Evolutionary conservation across 2,329 filamentous ascomycete species (phyloP).

Genomic region (Zymoseptoria tritici): DNA sequence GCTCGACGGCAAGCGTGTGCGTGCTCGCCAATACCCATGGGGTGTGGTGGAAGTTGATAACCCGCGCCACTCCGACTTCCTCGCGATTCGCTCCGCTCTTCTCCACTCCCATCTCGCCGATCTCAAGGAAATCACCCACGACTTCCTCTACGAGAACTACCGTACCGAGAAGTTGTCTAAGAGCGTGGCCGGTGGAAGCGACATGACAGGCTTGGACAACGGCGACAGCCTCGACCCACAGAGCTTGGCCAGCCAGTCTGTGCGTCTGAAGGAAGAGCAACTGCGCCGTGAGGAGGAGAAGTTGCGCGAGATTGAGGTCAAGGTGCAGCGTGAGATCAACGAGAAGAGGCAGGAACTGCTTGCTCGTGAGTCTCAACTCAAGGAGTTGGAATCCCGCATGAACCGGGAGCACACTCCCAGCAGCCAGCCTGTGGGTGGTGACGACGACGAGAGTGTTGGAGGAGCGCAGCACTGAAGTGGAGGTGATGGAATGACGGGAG

Average conservation of each 20-base stretch:
- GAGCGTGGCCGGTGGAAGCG: slow-evolving; percentile 68
- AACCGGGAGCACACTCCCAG: slow-evolving; percentile 49
- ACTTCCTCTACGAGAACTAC: slow-evolving; percentile 99
- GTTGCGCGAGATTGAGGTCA: slow-evolving; percentile 97
- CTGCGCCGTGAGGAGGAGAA: slow-evolving; percentile 99
- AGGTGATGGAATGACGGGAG: background rate
- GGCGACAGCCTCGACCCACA: slow-evolving; percentile 83
- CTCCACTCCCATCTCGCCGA: slow-evolving; percentile 97
- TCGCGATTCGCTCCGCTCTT: slow-evolving; percentile 91
- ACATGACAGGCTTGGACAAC: slow-evolving; percentile 47
- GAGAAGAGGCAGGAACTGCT: slow-evolving; percentile 98
- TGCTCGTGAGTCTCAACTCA: slow-evolving; percentile 94
- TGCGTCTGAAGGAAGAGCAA: slow-evolving; percentile 98
- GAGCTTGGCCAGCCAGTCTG: slow-evolving; percentile 91
- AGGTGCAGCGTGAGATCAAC: slow-evolving; percentile 99
- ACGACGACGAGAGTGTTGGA: slow-evolving; percentile 18
- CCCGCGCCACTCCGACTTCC: slow-evolving; percentile 95
- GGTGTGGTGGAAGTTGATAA: slow-evolving; percentile 98
- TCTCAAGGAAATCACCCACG: slow-evolving; percentile 98
- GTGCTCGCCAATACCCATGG: slow-evolving; percentile 97
- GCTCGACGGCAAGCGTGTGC: slow-evolving; percentile 83
- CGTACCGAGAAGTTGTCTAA: slow-evolving; percentile 99
- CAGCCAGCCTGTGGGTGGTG: slow-evolving; percentile 14
- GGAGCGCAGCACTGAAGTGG: slow-evolving; percentile 15
- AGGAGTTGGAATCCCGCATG: slow-evolving; percentile 98